These are phyloP conservation scores for Coemansia erecta DNA, from an alignment of 192 early-diverging fungal genomes.

Conservation along the genomic window DNA sequence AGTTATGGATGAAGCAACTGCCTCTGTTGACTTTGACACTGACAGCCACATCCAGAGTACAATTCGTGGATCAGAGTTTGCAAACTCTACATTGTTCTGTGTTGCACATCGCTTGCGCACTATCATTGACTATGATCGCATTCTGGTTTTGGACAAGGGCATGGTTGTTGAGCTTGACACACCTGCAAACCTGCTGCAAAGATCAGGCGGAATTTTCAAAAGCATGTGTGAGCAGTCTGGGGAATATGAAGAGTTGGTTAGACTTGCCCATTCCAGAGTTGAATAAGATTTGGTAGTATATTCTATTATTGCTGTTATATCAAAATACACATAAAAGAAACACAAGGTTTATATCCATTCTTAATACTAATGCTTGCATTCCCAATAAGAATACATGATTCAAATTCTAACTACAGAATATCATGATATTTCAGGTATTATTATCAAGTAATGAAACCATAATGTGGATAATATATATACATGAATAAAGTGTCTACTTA, in stretches of 20 bases:
- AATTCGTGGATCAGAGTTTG: conserved; percentile 71
- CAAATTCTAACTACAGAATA: too few species aligned
- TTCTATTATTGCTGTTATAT: too few species aligned
- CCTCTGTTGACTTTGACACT: conserved; percentile 78
- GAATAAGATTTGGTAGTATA: too few species aligned
- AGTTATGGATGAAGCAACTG: conserved; percentile 85
- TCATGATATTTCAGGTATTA: too few species aligned
- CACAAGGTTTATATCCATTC: too few species aligned
- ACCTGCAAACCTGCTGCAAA: conserved; percentile 64
- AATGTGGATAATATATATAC: too few species aligned
- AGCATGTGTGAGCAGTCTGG: conserved; percentile 75
- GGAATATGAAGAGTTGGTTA: conserved; percentile 41
- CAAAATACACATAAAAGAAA: too few species aligned
- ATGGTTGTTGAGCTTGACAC: conserved; percentile 76
- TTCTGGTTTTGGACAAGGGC: conserved; percentile 79
- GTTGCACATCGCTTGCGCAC: conserved; percentile 89
- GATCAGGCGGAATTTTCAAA: conserved; percentile 60
- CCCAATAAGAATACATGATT: too few species aligned
- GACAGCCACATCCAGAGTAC: conserved; percentile 82
- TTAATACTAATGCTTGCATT: too few species aligned
- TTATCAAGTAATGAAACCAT: too few species aligned
- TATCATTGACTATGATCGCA: conserved; percentile 79
- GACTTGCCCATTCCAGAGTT: too few species aligned
- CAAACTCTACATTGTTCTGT: conserved; percentile 70
- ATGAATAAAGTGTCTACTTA: too few species aligned